Conservation (phyloP, 2,329 filamentous ascomycete genomes). For the Pseudogymnoascus sp. region DNA sequence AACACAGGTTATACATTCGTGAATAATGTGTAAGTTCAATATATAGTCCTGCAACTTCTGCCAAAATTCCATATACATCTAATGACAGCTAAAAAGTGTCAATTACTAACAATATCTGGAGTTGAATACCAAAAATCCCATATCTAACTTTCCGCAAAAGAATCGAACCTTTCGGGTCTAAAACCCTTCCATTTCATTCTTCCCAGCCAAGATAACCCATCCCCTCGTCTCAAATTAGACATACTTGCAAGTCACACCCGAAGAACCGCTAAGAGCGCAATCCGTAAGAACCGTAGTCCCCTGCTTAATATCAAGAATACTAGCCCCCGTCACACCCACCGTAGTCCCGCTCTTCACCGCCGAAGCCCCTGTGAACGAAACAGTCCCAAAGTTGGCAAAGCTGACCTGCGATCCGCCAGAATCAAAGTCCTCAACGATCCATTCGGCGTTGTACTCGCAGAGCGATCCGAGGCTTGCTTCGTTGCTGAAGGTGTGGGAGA, state of each 20-base stretch:
- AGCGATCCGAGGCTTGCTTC: slow-evolving; percentile 28
- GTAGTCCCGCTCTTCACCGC: slow-evolving; percentile 27
- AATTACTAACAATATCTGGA: too few species aligned
- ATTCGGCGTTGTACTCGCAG: slow-evolving; percentile 41
- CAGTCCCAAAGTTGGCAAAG: slow-evolving; percentile 39
- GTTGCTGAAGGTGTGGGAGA: slow-evolving; percentile 35
- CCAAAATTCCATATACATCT: too few species aligned
- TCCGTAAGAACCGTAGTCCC: slow-evolving; percentile 26
- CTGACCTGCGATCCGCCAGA: slow-evolving; percentile 32
- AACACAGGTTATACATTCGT: too few species aligned
- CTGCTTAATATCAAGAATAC: slow-evolving; percentile 37
- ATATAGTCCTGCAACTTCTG: too few species aligned
- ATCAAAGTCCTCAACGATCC: slow-evolving; percentile 45
- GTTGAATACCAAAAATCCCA: too few species aligned
- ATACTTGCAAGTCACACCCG: slow-evolving; percentile 16
- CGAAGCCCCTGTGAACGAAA: slow-evolving; percentile 35
- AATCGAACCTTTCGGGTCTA: too few species aligned
- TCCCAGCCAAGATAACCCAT: background rate
- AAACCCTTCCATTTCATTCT: too few species aligned
- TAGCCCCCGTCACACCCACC: slow-evolving; percentile 28
- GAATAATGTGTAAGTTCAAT: too few species aligned
- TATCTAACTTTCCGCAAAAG: too few species aligned
- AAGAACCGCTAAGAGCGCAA: slow-evolving; percentile 12
- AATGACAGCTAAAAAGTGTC: too few species aligned
- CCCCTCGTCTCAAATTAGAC: slow-evolving; percentile 13